A percentile compares a stretch with the other conserved stretches of the same genome.
Evolutionary conservation across 352 stramenopile genomes (phyloP).

Genomic region (Sclerospora graminicola): DNA sequence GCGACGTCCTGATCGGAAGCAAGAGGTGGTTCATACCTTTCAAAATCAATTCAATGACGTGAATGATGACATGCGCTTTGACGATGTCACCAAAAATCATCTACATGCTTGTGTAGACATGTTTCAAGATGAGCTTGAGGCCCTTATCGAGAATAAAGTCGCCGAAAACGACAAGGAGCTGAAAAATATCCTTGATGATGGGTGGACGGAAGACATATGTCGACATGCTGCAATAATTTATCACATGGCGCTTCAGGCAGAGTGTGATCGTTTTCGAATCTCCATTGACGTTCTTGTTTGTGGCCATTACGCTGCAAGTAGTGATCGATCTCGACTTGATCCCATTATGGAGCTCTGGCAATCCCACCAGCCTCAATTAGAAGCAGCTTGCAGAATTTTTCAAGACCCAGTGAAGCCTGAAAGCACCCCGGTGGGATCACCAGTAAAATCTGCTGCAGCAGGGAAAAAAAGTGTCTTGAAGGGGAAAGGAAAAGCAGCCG

Average conservation of each 20-base stretch:
- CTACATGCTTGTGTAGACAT: no score
- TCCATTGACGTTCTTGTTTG: constrained; percentile 49
- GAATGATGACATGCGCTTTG: no score
- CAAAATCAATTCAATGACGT: no score
- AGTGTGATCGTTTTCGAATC: constrained; percentile 57
- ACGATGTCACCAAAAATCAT: no score
- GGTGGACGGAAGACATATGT: constrained; percentile 49
- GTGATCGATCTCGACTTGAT: constrained; percentile 17
- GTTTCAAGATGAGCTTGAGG: constrained; percentile 41
- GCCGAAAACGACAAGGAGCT: constrained; percentile 40
- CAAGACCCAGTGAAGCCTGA: constrained; percentile 14
- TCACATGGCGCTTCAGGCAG: constrained; percentile 46
- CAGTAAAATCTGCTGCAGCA: no score
- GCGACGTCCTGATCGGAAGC: no score
- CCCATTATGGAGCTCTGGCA: constrained; percentile 25
- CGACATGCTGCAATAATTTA: constrained; percentile 33
- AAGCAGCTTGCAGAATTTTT: constrained; percentile 32
- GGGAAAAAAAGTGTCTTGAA: no score
- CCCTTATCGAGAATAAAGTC: constrained; percentile 32
- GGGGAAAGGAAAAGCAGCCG: no score
- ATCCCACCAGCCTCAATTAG: constrained; percentile 14
- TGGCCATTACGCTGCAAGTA: constrained; percentile 37
- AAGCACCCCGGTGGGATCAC: no score
- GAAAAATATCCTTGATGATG: constrained; percentile 27
- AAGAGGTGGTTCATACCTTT: no score